A percentile compares a stretch with the other conserved stretches of the same genome.
Conservation (phyloP, 2,329 filamentous ascomycete genomes). For the Fusarium vanettenii region DNA sequence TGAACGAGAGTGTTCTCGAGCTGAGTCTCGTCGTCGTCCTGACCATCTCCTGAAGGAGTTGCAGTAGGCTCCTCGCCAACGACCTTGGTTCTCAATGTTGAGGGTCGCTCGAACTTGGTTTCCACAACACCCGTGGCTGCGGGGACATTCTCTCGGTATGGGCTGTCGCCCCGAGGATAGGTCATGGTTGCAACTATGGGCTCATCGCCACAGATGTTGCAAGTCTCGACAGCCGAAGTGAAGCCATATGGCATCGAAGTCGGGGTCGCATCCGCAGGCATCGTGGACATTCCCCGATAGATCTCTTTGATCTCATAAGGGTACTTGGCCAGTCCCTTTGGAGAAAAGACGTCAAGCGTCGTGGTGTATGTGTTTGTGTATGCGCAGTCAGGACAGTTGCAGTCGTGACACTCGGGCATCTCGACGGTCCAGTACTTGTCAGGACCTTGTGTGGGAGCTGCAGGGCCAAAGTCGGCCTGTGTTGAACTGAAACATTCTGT, state of each 20-base stretch:
- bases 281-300: conserved; percentile 42
- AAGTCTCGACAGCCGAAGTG: conserved; percentile 31
- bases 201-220: conserved; percentile 35
- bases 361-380: conserved; percentile 41
- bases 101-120: conserved; percentile 16
- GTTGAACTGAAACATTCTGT: conserved; percentile 42
- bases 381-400: conserved; percentile 33
- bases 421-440: conserved; percentile 38
- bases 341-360: conserved; percentile 39
- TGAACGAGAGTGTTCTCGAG: conserved; percentile 30
- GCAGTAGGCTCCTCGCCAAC: conserved; percentile 12
- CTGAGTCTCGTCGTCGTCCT: not conserved
- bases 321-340: conserved; percentile 29
- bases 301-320: conserved; percentile 40
- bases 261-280: conserved; percentile 28
- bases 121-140: conserved; percentile 10
- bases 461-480: conserved; percentile 37
- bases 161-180: conserved; percentile 39
- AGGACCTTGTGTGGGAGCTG: conserved; percentile 35
- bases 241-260: conserved; percentile 40
- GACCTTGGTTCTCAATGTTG: conserved; percentile 27
- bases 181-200: conserved; percentile 41
- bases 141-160: conserved; percentile 30
- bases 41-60: conserved; percentile 8
- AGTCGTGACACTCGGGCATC: conserved; percentile 41